A percentile compares a stretch with the other conserved stretches of the same genome.
phyloP scores from a whole-genome alignment of 2,329 filamentous ascomycete species.

The Sporothrix globosa region DNA sequence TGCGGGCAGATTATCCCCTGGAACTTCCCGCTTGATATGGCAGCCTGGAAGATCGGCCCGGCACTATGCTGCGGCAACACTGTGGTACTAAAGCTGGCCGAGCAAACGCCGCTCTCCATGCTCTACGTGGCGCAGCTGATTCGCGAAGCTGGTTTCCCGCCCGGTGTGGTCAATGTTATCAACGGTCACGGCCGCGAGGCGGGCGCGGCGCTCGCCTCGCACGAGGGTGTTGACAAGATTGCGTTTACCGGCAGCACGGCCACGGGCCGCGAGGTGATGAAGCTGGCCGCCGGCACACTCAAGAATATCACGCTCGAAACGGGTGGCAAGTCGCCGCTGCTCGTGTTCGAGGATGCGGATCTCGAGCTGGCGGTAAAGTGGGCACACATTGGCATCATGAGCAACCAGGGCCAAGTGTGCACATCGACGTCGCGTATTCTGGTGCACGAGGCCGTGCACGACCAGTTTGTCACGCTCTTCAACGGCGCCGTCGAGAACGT shows the following conservation, averaged over 20 bases:
- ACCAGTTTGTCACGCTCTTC: slow-evolving; percentile 66
- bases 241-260: slow-evolving; percentile 73
- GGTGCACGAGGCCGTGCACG: slow-evolving; percentile 61
- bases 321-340: slow-evolving; percentile 62
- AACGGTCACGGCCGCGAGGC: slow-evolving; percentile 69
- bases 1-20: slow-evolving; percentile 75
- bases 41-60: slow-evolving; percentile 72
- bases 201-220: slow-evolving; percentile 66
- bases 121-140: slow-evolving; percentile 66
- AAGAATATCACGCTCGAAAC: slow-evolving; percentile 64
- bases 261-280: slow-evolving; percentile 70
- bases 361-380: slow-evolving; percentile 64
- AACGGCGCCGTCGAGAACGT: slow-evolving; percentile 60
- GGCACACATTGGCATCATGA: slow-evolving; percentile 53
- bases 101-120: slow-evolving; percentile 64
- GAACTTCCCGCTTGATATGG: slow-evolving; percentile 74
- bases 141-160: slow-evolving; percentile 72
- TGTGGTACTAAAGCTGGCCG: slow-evolving; percentile 63
- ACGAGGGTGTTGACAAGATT: slow-evolving; percentile 69
- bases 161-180: slow-evolving; percentile 72
- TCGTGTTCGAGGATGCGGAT: slow-evolving; percentile 64
- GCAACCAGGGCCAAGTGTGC: slow-evolving; percentile 65
- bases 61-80: slow-evolving; percentile 64
- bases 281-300: slow-evolving; percentile 61
- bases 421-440: slow-evolving; percentile 63